phyloP scores from a whole-genome alignment of 768 basidiomycete genomes.

The Epithele typhae region DNA sequence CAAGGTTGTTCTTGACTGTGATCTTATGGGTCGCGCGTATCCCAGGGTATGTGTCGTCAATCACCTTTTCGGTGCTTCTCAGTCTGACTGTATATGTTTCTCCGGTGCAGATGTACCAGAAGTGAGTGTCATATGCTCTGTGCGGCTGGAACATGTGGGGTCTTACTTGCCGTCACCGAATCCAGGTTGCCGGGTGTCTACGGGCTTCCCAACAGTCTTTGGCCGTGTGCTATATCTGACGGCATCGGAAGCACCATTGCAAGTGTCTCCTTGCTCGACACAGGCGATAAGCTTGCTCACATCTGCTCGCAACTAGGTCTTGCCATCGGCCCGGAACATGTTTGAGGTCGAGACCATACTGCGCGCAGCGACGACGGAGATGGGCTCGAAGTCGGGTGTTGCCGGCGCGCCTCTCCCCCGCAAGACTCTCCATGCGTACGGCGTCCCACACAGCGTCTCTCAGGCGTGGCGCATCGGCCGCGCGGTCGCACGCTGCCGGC shows the following conservation, averaged over 20 bases:
- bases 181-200: slow-evolving; percentile 25
- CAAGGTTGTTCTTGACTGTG: slow-evolving; percentile 31
- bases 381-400: slow-evolving; percentile 27
- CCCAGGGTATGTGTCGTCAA: slow-evolving; percentile 18
- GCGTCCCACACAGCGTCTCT: slow-evolving; percentile 25
- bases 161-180: too few relatives aligned
- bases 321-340: slow-evolving; percentile 18
- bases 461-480: slow-evolving; percentile 62
- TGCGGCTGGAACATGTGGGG: too few relatives aligned
- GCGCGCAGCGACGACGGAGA: slow-evolving; percentile 25
- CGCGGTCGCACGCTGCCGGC: slow-evolving; percentile 48
- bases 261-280: not conserved
- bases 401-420: slow-evolving; percentile 17
- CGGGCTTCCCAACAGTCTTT: slow-evolving; percentile 24
- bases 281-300: too few relatives aligned
- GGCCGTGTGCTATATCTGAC: slow-evolving; percentile 32
- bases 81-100: not conserved
- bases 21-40: slow-evolving; percentile 36
- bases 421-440: not conserved
- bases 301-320: slow-evolving; percentile 11
- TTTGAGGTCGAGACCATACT: slow-evolving; percentile 23
- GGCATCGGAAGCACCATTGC: slow-evolving; percentile 34
- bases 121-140: slow-evolving; percentile 3
- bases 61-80: not conserved
- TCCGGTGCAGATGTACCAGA: slow-evolving; percentile 24